phyloP scores from a whole-genome alignment of 345 rosid genomes.

The Draba incana region DNA sequence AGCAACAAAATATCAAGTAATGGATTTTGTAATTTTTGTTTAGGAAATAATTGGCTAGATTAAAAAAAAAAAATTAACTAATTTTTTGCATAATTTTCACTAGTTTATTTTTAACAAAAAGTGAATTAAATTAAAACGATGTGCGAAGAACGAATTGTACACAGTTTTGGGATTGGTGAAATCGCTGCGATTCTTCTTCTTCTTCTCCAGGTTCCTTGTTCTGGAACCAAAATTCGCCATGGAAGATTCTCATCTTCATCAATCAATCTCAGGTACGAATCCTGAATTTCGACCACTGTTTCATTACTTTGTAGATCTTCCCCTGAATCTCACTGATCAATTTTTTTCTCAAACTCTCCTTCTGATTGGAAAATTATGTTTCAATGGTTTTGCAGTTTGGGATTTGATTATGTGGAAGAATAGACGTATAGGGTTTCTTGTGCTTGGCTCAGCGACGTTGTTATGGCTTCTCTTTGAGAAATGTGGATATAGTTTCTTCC shows the following conservation, averaged over 20 bases:
- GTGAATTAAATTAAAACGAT: neutral
- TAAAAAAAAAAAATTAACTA: too few relatives aligned
- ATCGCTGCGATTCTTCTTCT: conserved; percentile 15
- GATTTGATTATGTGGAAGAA: conserved; percentile 82
- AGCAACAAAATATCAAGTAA: too few relatives aligned
- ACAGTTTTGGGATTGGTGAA: conserved; percentile 16
- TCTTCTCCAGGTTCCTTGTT: neutral
- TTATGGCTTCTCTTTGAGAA: conserved; percentile 77
- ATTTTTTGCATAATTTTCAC: too few relatives aligned
- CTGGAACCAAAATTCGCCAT: conserved; percentile 15
- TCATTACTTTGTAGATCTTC: conserved; percentile 17
- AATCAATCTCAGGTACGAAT: too few relatives aligned
- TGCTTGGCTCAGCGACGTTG: conserved; percentile 59
- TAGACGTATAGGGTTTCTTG: conserved; percentile 48
- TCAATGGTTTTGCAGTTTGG: conserved; percentile 48
- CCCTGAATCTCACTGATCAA: conserved; percentile 12
- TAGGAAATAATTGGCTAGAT: too few relatives aligned
- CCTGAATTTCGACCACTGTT: neutral
- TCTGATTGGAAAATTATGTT: conserved; percentile 3
- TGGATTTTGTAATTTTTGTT: too few relatives aligned
- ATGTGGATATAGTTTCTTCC: conserved; percentile 69
- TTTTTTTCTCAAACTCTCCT: too few relatives aligned
- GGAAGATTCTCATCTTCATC: conserved; percentile 16
- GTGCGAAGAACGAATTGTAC: too few relatives aligned
- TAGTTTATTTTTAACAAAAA: too few relatives aligned